Base-by-base conservation (phyloP, 2,329 filamentous ascomycete genomes). In the Tolypocladium guangdongense region DNA sequence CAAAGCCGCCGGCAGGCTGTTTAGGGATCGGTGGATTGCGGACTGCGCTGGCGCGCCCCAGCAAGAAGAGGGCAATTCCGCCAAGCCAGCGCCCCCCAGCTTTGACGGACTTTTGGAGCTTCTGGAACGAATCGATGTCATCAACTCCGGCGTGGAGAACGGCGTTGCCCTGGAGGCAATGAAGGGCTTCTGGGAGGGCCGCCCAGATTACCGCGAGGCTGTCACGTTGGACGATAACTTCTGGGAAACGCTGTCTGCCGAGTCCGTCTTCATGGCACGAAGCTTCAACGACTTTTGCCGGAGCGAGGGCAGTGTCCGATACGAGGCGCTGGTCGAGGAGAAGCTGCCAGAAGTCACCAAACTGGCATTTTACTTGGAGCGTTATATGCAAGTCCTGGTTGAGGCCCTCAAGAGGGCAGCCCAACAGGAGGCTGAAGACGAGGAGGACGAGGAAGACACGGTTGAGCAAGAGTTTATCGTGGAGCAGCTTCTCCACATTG, bases 21-120 rank as follows among this genome's bases (percentile, higher is more conserved):
- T 99, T 72, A 84, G 87, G 56, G 91, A 96, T 64, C 83, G 90
- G n/a, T 99, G 93, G 93, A 92, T 99, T 56, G 92, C 97, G 65
- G 90, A 97, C 64, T 96, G 91, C 62, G 90, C 88, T 7, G 86
- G 86, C 2, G 76, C 80, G 1, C 74, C 78, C 8, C 79, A 84
- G 38, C 80, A 81, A 49, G 75, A 77, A 20, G 81, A 78, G 11
- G 79, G 79, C 33, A 78, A 78, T 49, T 76, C 78, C 6, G 71
- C 71, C 18, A 77, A 82, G 55, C 71, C 80, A 7, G 77, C 80
- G 1, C 77, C 78, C 1, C 87, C 88, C 0, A 92, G 78, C 55
- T 80, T 93, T 11, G 86, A 92, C n/a, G 90, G 87, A 0, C 76
- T 99, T 7, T 78, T 93, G 3, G 93, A 99, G 67, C 78, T 99